Evolutionary conservation across 495 filamentous ascomycete genomes (phyloP), one percentile per base, ranked within the genome.

Genomic region (Podospora australis): DNA sequence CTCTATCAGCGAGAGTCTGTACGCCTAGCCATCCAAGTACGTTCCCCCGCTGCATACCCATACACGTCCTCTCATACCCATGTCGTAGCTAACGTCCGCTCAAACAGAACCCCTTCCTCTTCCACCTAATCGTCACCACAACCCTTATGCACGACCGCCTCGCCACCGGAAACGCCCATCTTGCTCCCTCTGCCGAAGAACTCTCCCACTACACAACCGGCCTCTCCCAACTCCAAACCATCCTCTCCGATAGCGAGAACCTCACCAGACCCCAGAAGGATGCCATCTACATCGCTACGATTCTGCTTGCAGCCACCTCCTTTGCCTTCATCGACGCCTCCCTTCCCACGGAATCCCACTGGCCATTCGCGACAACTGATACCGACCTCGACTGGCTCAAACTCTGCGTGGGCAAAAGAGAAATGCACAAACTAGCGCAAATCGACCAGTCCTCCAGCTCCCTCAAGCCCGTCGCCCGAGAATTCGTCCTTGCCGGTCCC

Each of bases 141-240:
- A 67, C 65, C n/a, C 46, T 62, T 2, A 58, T 73, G 43, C 67
- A 74, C 49, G 62, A 70, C 39, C 45, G 46, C 24, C 57, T 63
- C 6, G 46, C 58, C 42, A 35, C 14, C 42, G 49, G 16, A 2
- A 42, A 13, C 40, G 52, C 1, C 24, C 35, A n/a, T 10, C 46
- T n/a, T 46, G 49, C 20, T n/a, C 40, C 40, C 17, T 26, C 40
- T 8, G 8, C 23, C 13, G 21, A 25, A 14, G 51, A 55, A 14
- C 38, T 53, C 16, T 66, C 61, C 24, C 69, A 72, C 55, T 60
- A 55, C 53, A 68, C 60, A 42, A 60, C 56, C 17, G 65, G 60
- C 41, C 63, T 62, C 9, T 56, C 57, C 6, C 50, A 68, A 9
- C 67, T 73, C 56, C 66, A 67, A 55, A 42, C 43, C 8, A 56